Evolutionary conservation across 305 asterid genomes (phyloP), one percentile per base, ranked within the genome.

Genomic region (Fraxinus albicans): DNA sequence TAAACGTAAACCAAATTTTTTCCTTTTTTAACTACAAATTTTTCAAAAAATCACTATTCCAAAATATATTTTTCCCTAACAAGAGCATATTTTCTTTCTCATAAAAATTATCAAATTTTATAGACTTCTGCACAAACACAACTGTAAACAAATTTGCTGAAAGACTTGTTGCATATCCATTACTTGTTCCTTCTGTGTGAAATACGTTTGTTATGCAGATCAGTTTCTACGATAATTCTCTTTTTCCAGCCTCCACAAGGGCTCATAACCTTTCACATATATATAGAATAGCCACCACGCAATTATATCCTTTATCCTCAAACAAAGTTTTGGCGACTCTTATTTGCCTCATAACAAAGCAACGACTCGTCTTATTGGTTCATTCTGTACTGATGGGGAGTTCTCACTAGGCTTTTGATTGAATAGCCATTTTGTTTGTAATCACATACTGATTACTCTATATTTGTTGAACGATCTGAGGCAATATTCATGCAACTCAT

Each of bases 371-470:
- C 25, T 50, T 47, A 70, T 70, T 13, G 7, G 77, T 50, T 13
- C 75, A 65, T 78, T 63, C 23, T 83, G 60, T 69, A 74, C 65
- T 60, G 31, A n/a, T 38, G 36, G 55, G 79, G 27, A 76, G 42
- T 80, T 72, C 78, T 77, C 81, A 29, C n/a, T 58, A 78, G 74
- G 83, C 13, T 34, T 50, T 83, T 13, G 31, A 80, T 73, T 72
- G 23, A 70, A 67, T 55, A 29, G 23, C 73, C 21, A 53, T 25
- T 44, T 47, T 47, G 40, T 70, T 65, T 38, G 10, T 50, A 10
- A 65, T 63, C 63, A 19, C 53, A 40, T 67, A 79, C 6, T 33
- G 69, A 50, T 81, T 65, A 65, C 69, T 73, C 77, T 67, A 7
- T 34, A 81, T 83, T 8, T 63, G 78, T 77, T 81, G 60, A 83